Conservation (phyloP, 1,139 yeast species). For the Scheffersomyces illinoinensis region DNA sequence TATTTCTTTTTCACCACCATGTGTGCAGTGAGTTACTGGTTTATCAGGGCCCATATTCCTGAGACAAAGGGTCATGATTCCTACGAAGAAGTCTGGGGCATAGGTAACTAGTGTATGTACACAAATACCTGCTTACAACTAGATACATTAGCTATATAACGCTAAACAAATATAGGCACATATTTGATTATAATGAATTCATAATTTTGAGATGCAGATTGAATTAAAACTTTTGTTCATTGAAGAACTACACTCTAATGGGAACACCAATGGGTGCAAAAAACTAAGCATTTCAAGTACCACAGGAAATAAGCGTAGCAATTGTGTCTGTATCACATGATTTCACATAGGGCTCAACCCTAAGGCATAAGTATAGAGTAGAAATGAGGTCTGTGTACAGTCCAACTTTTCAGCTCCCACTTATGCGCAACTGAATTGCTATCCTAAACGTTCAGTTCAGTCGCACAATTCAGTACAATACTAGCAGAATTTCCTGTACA, state of each 20-base stretch:
- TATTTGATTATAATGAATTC: too few species aligned
- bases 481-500: background rate
- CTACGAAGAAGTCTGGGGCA: slow-evolving; percentile 63
- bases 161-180: background rate
- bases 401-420: background rate
- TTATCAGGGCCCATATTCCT: slow-evolving; percentile 57
- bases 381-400: background rate
- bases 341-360: background rate
- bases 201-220: too few species aligned
- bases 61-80: slow-evolving; percentile 72
- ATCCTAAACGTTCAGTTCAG: background rate
- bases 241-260: too few species aligned
- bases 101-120: slow-evolving; percentile 1
- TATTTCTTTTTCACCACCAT: slow-evolving; percentile 69
- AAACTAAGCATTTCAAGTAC: background rate
- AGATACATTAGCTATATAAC: background rate
- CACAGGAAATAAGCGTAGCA: background rate
- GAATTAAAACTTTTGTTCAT: too few species aligned
- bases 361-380: background rate
- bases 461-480: background rate
- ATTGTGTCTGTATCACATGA: background rate
- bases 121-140: background rate
- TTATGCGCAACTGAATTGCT: background rate
- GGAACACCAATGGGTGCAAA: background rate
- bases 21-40: slow-evolving; percentile 50